Conservation (phyloP, 768 basidiomycete species). For the Boletus rufocinnamomeus region DNA sequence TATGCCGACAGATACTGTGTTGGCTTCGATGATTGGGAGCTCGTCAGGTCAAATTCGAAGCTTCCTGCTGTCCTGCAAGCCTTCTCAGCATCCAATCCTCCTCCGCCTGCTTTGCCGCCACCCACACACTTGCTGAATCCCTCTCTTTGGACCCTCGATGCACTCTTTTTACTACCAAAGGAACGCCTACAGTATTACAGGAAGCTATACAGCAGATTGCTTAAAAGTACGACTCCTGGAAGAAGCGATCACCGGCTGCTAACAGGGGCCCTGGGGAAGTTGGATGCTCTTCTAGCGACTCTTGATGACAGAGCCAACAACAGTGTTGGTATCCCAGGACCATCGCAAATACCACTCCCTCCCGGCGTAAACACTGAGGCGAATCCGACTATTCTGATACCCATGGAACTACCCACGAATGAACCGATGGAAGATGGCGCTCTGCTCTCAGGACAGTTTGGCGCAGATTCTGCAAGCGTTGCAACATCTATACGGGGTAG, state of each 20-base stretch:
- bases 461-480: conserved; percentile 41
- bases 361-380: not conserved
- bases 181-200: conserved; percentile 87
- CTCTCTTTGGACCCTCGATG: conserved; percentile 79
- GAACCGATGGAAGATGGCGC: conserved; percentile 4
- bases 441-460: conserved; percentile 27
- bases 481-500: conserved; percentile 54
- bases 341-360: not conserved
- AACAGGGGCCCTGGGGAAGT: conserved; percentile 73
- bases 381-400: not conserved
- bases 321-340: conserved; percentile 12
- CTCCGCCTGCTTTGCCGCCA: conserved; percentile 44
- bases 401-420: not conserved
- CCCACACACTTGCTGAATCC: conserved; percentile 39
- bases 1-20: conserved; percentile 72
- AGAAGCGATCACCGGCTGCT: conserved; percentile 84
- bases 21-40: conserved; percentile 85
- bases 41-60: conserved; percentile 73
- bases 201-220: conserved; percentile 80
- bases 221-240: conserved; percentile 86
- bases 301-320: conserved; percentile 61
- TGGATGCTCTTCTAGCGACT: conserved; percentile 70
- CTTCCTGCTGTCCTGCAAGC: conserved; percentile 65
- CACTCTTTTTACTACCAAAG: conserved; percentile 85
- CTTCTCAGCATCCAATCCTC: conserved; percentile 69